Base-by-base conservation (phyloP, 2,329 filamentous ascomycete genomes). In the Fusarium acutatum region DNA sequence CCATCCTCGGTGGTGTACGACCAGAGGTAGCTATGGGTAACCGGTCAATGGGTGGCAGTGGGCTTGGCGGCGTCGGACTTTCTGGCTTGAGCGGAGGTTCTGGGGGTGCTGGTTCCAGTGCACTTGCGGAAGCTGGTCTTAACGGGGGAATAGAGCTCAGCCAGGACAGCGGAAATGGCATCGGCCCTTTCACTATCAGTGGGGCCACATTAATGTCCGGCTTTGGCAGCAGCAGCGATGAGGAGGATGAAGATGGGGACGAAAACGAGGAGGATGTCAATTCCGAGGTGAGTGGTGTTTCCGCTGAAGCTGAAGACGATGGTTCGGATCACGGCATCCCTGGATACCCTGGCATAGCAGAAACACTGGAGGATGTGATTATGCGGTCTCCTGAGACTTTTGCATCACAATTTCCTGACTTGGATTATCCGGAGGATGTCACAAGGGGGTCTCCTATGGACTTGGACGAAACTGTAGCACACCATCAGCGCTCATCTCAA, bases 201-300 rank as follows among this genome's bases (percentile, higher is more conserved):
- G 88, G 91, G 44, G 92, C 93, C 57, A 92, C 93, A 35, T 85
- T 97, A 68, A 89, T 96, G 83, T 96, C 94, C 79, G 95, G 95
- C 59, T 98, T 98, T 83, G 95, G 94, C 79, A 97, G 95, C 83
- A 96, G 94, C 54, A 97, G 95, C 79, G 95, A 97, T 77, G 96
- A 98, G 82, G 96, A 98, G 75, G 96, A 98, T 73, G 96, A 98
- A 77, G 96, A 98, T 72, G 93, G 94, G 84, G 94, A 97, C 69
- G 93, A 94, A 65, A 93, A 93, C 74, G 92, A 96, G 74, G 93
- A 94, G 76, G 92, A 94, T 70, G 89, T 90, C 43, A 89, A 88
- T 79, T 90, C 87, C 71, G 90, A 92, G 90, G 90, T 92, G 84
- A 88, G 90, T 83, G 73, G 75, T 67, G 79, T 81, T 81, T 82